These are phyloP conservation scores for Diaporthe ampelina DNA, from an alignment of 2,329 filamentous ascomycete species.

Conservation along the genomic window DNA sequence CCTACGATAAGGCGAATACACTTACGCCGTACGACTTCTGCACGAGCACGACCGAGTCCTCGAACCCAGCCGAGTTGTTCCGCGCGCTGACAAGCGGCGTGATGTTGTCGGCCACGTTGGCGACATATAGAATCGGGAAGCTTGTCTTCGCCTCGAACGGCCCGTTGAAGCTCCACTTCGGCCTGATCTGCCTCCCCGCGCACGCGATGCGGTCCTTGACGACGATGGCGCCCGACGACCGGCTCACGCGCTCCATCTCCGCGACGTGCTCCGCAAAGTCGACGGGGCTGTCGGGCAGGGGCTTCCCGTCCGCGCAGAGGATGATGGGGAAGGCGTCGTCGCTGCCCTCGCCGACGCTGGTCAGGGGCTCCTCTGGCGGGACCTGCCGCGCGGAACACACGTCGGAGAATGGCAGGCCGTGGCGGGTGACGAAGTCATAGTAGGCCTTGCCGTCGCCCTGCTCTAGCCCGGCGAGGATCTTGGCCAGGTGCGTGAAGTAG, in stretches of 20 bases:
- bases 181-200: slow-evolving; percentile 53
- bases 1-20: background rate
- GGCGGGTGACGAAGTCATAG: slow-evolving; percentile 51
- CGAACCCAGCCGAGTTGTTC: slow-evolving; percentile 61
- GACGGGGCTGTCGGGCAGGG: slow-evolving; percentile 49
- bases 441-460: slow-evolving; percentile 60
- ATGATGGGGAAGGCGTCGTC: slow-evolving; percentile 60
- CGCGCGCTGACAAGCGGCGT: slow-evolving; percentile 59
- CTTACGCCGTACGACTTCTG: slow-evolving; percentile 66
- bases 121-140: slow-evolving; percentile 60
- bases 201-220: slow-evolving; percentile 58
- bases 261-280: slow-evolving; percentile 53
- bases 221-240: slow-evolving; percentile 59
- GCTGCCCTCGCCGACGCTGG: slow-evolving; percentile 51
- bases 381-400: slow-evolving; percentile 51
- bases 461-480: slow-evolving; percentile 59
- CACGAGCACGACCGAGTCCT: slow-evolving; percentile 60
- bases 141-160: slow-evolving; percentile 52
- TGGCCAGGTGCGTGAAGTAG: slow-evolving; percentile 58
- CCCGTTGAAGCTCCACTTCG: slow-evolving; percentile 56
- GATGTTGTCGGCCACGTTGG: slow-evolving; percentile 59
- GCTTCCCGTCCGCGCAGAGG: slow-evolving; percentile 59
- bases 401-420: slow-evolving; percentile 39
- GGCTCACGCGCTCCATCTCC: slow-evolving; percentile 54
- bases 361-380: slow-evolving; percentile 50